Evolutionary conservation across 164 flowering plant genomes (phyloP).

Genomic region (Stephania cephalantha): DNA sequence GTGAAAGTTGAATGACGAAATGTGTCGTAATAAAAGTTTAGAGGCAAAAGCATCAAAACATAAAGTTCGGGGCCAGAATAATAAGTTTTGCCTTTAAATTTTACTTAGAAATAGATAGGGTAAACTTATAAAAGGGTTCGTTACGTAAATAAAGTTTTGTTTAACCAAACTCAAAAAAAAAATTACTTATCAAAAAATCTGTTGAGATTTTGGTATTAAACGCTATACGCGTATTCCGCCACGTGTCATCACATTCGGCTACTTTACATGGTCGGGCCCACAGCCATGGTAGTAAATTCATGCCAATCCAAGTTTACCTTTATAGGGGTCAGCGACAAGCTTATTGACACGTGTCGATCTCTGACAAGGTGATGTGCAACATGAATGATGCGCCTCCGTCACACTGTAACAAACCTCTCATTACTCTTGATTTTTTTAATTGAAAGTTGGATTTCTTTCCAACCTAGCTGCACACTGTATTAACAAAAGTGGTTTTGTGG

Average conservation of each 20-base stretch:
- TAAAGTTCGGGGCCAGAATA: no score
- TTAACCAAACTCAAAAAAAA: background rate
- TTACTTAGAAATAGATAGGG: no score
- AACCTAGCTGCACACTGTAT: background rate
- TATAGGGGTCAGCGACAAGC: background rate
- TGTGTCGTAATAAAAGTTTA: no score
- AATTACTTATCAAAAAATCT: background rate
- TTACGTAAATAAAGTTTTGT: no score
- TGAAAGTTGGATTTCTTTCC: background rate
- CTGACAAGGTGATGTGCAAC: background rate
- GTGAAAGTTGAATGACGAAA: no score
- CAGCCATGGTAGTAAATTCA: background rate
- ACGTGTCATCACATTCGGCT: background rate
- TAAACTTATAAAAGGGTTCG: no score
- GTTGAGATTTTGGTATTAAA: background rate
- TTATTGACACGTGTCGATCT: background rate
- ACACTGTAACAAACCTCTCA: background rate
- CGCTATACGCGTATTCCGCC: background rate
- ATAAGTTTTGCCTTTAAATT: no score
- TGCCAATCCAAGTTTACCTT: background rate
- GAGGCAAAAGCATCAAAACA: no score
- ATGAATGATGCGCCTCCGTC: background rate
- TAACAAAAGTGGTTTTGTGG: background rate
- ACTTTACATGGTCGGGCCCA: background rate
- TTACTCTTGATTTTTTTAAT: background rate